Evolutionary conservation across 2,329 filamentous ascomycete species (phyloP).

Genomic region (Pseudogymnoascus sp.): DNA sequence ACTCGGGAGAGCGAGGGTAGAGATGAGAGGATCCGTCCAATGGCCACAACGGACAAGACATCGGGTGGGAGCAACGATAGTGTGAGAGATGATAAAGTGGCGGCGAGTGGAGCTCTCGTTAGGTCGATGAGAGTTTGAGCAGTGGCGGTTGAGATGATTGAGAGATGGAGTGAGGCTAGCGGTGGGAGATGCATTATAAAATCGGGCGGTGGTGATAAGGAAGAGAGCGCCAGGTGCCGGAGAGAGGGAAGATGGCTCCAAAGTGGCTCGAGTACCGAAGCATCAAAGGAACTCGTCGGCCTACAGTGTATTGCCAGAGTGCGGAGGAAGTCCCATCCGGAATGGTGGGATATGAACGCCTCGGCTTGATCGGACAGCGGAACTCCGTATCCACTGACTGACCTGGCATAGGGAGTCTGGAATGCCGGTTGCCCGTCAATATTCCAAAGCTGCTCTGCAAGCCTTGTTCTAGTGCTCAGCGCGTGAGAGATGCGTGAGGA

Average conservation of each 20-base stretch:
- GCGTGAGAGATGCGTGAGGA: conserved; percentile 52
- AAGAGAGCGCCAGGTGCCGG: conserved; percentile 51
- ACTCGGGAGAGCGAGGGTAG: conserved; percentile 40
- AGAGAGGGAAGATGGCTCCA: conserved; percentile 46
- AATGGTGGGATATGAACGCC: conserved; percentile 44
- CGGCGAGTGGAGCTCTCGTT: conserved; percentile 47
- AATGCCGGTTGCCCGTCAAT: conserved; percentile 26
- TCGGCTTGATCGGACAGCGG: conserved; percentile 36
- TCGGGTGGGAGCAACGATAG: conserved; percentile 42
- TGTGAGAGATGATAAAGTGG: conserved; percentile 42
- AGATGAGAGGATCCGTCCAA: conserved; percentile 49
- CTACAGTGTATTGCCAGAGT: conserved; percentile 52
- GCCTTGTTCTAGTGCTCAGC: conserved; percentile 46
- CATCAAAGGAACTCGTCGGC: conserved; percentile 46
- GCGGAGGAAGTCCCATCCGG: conserved; percentile 47
- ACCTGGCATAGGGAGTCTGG: conserved; percentile 9
- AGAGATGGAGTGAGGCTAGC: conserved; percentile 48
- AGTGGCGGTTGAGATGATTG: conserved; percentile 45
- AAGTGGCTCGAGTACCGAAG: conserved; percentile 44
- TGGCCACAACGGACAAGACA: conserved; percentile 48
- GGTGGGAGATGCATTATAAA: conserved; percentile 39
- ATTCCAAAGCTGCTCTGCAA: conserved; percentile 54
- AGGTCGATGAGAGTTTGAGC: conserved; percentile 49
- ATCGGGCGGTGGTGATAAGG: conserved; percentile 38
- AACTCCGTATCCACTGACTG: conserved; percentile 29